Evolutionary conservation across 2,329 filamentous ascomycete genomes (phyloP).

Genomic region (Immersiporthe knoxdaviesiana): DNA sequence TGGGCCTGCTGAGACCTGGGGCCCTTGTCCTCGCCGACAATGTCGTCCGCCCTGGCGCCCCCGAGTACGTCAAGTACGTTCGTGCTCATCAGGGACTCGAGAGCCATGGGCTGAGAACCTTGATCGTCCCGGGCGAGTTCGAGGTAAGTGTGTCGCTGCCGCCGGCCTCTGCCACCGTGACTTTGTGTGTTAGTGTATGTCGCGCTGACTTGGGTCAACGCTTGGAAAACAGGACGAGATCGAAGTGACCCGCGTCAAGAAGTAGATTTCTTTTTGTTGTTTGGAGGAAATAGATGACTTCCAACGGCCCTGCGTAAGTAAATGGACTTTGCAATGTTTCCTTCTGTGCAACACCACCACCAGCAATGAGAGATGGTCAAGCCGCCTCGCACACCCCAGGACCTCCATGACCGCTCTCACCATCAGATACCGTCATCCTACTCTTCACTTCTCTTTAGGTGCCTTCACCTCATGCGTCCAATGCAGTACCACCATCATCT

Average conservation of each 20-base stretch:
- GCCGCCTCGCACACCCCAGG: neutral
- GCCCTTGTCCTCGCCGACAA: conserved; percentile 10
- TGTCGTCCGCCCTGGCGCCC: conserved; percentile 10
- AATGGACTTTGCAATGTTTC: neutral
- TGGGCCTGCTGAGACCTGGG: conserved; percentile 12
- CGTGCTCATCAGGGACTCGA: conserved; percentile 2
- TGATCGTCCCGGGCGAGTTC: conserved; percentile 1
- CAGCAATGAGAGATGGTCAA: neutral
- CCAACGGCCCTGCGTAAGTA: neutral
- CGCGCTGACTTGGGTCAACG: neutral
- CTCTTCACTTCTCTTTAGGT: neutral
- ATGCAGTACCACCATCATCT: neutral
- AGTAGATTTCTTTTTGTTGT: neutral
- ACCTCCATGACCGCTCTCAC: neutral
- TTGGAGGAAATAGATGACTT: neutral
- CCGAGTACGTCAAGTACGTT: conserved; percentile 19
- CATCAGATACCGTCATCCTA: neutral
- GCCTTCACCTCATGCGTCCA: neutral
- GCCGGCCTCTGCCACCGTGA: neutral
- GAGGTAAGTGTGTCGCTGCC: neutral
- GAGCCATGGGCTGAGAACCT: neutral
- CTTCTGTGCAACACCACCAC: neutral
- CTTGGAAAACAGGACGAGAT: conserved; percentile 11
- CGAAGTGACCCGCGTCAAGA: conserved; percentile 15
- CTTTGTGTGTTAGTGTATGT: neutral